A percentile compares a stretch with the other conserved stretches of the same genome.
Conservation (phyloP, 2,329 filamentous ascomycete species). For the Pseudogymnoascus sp. region DNA sequence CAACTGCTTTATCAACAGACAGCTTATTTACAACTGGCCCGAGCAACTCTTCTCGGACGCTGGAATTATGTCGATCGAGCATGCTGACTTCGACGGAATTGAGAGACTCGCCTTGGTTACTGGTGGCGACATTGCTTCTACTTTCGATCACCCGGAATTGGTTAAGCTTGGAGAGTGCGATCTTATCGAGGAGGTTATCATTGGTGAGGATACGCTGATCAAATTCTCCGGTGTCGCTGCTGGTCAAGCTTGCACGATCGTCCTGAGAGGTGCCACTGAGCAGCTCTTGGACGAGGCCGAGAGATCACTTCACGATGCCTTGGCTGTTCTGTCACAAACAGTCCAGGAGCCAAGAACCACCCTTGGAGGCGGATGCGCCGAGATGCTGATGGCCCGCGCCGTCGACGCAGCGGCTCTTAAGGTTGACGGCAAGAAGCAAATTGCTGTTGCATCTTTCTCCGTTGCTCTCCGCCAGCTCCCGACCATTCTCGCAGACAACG, state of each 20-base stretch:
- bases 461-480: constrained; percentile 85
- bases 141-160: constrained; percentile 95
- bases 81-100: constrained; percentile 97
- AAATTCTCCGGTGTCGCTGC: constrained; percentile 95
- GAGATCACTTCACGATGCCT: constrained; percentile 87
- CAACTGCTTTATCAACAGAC: constrained; percentile 99
- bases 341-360: constrained; percentile 91
- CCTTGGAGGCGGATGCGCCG: constrained; percentile 88
- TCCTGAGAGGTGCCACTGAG: constrained; percentile 90
- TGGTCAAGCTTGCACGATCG: constrained; percentile 91
- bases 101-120: constrained; percentile 92
- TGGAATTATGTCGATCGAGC: constrained; percentile 96
- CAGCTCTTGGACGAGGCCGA: constrained; percentile 96
- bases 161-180: constrained; percentile 96
- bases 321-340: constrained; percentile 94
- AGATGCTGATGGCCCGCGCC: constrained; percentile 99
- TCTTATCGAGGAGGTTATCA: constrained; percentile 94
- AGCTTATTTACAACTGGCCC: constrained; percentile 99
- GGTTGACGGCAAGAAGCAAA: constrained; percentile 91
- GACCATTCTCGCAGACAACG: constrained; percentile 95
- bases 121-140: constrained; percentile 93
- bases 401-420: constrained; percentile 90
- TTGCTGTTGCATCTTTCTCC: constrained; percentile 86
- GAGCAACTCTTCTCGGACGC: constrained; percentile 98
- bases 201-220: constrained; percentile 95